A percentile compares a stretch with the other conserved stretches of the same genome.
Conservation (phyloP, 2,329 filamentous ascomycete species). For the Rachicladosporium sp. region DNA sequence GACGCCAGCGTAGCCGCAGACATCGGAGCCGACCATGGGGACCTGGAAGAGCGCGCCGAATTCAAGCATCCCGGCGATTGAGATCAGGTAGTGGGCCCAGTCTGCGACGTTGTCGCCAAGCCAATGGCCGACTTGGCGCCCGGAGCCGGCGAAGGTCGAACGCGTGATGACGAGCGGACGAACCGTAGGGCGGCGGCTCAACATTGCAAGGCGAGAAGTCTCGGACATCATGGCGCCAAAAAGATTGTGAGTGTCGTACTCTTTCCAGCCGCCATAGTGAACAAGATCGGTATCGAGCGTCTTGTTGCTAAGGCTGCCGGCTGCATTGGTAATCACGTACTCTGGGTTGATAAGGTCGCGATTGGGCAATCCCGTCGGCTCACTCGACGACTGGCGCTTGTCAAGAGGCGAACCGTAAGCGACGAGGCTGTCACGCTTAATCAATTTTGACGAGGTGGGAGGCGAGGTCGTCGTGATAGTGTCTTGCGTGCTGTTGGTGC, state of each 20-base stretch:
- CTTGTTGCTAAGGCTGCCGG: slow-evolving; percentile 30
- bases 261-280: too few relatives aligned
- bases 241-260: slow-evolving; percentile 68
- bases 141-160: slow-evolving; percentile 63
- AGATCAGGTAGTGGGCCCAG: slow-evolving; percentile 34
- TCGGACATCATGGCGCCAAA: slow-evolving; percentile 66
- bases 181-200: slow-evolving; percentile 47
- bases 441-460: slow-evolving; percentile 13
- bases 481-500: slow-evolving; percentile 14
- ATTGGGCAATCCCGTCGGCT: too few relatives aligned
- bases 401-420: too few relatives aligned
- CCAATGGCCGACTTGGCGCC: slow-evolving; percentile 47
- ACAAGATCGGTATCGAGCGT: slow-evolving; percentile 55
- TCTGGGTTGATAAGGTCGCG: slow-evolving; percentile 53
- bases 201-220: slow-evolving; percentile 53
- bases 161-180: slow-evolving; percentile 64
- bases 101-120: slow-evolving; percentile 42
- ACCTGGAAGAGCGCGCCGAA: slow-evolving; percentile 37
- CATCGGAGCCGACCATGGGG: slow-evolving; percentile 45
- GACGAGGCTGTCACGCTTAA: too few relatives aligned
- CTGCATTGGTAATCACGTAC: slow-evolving; percentile 54
- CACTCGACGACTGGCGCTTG: too few relatives aligned
- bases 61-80: slow-evolving; percentile 31
- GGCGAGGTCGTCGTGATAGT: slow-evolving; percentile 21
- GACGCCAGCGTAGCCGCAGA: slow-evolving; percentile 62